Evolutionary conservation across 1,139 yeast species (phyloP), one percentile per base, ranked within the genome.

Genomic region (Saccharomycopsis hybrid): DNA sequence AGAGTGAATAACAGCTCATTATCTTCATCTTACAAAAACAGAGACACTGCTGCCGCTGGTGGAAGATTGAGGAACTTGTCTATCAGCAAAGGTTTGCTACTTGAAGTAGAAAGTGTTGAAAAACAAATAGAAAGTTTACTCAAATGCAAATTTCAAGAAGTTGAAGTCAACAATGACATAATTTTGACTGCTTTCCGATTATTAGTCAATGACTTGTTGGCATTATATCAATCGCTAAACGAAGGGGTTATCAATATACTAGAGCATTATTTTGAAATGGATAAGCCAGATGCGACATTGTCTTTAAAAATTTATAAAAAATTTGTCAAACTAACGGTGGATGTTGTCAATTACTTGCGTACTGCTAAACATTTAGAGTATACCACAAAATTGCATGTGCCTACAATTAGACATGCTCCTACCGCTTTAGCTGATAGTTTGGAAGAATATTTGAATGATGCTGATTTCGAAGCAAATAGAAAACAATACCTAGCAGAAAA

Each of bases 341-440:
- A 83, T 61, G 97, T 90, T 24, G 92, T 92, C 43, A 85, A 82
- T 59, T 92, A 85, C 64, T 73, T 92, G 60, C 79, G 95, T 59
- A 82, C 85, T 24, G 98, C 97, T 4, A 90, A 92, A 62, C 90
- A 85, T 63, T 72, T 87, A 59, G 96, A 88, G 64, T 78, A 82
- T 61, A 80, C 92, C 2, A 88, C 97, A 1, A 89, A 89, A 60
- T 71, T 92, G 55, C 89, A 85, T 62, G 96, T 92, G 32, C 98
- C 98, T 30, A 90, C 96, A 11, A 90, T 92, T 55, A 88, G 88
- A 64, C 98, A 92, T 66, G 97, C 97, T 0, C 97, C 97, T 11
- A 90, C 97, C 1, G 94, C 96, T 30, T 74, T 92, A 59, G 85
- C 96, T 5, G 76, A 82, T 41, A 84, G 95, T 11, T 74, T 92